Base-by-base conservation (phyloP, 495 filamentous ascomycete species). In the Cenococcum geophilum region DNA sequence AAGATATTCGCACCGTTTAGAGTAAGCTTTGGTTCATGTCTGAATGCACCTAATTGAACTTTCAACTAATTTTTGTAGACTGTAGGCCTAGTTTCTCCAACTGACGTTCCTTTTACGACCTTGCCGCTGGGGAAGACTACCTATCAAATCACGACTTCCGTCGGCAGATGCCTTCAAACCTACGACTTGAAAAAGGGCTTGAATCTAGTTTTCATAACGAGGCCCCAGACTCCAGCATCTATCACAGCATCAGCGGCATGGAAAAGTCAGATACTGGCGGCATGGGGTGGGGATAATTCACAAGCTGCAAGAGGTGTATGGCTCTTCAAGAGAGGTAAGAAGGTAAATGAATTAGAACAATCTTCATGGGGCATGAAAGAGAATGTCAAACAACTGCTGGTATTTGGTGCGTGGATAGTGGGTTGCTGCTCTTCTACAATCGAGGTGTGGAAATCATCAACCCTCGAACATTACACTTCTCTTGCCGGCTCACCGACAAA, bases 81-180 rank as follows among this genome's bases (percentile, higher is more conserved):
- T 36, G 76, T 99, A 66, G 93, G 93, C 48, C 79, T 97, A 9
- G 89, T 97, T 14, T 96, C 95, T 14, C 89, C 93, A 1, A 96
- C 92, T 12, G 64, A 80, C 36, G 89, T 95, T 1, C 92, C 93
- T 5, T 97, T 97, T 68, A 89, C 92, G 8, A 84, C 86, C 21
- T 81, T 92, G 22, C 89, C 93, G 3, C 77, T 96, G 16, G 93
- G 93, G 58, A 95, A 95, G 72, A 89, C 90, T 5, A 95, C 91
- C 18, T 97, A 93, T 72, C 93, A 99, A 69, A 89, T 99, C 73
- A 97, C 93, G 14, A 97, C 95, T 42, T 96, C 89, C 0, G 89
- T 92, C 53, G 92, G 91, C 63, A 83, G 85, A 63, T 87, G 85
- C 47, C 82, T 99, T 12, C 93, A 97, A 71, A 97, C 93, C 1